Base-by-base conservation (phyloP, 1,139 yeast species). In the Debaryomyces singareniensis region DNA sequence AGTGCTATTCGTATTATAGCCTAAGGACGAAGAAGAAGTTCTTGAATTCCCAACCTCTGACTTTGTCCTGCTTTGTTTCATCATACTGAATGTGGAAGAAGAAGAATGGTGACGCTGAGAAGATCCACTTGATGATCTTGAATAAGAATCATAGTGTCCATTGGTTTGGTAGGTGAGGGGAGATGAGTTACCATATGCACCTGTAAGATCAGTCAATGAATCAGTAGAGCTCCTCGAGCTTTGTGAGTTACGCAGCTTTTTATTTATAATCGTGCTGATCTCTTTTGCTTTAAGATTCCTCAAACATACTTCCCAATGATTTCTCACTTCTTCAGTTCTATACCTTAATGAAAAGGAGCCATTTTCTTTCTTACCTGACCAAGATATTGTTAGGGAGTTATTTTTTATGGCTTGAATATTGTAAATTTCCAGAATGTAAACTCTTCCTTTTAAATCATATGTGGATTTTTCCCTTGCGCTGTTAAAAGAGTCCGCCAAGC, bases 341-440 rank as follows among this genome's bases (percentile, higher is more conserved):
- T 79, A 82, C 36, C 78, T 68, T 45, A 82, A 65, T 15, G 81
- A 68, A 43, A 82, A 82, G 14, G 83, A 76, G 2, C 91, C 91
- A 30, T 79, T 75, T 42, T 82, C 93, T 47, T 77, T 79, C 36
- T 76, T 68, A 2, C 91, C 87, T 16, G 78, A 75, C 91, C 91
- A 82, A n/a, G 84, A 71, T 7, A 82, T 71, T 27, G 79, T 72
- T 43, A 81, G 58, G 5, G 75, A 71, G 46, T 78, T 75, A 2
- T 77, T 78, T 35, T 56, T 56, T 4, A 64, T 55, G 5, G 65
- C 48, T 2, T 62, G 61, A 24, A 78, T 71, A 50, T 71, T 75
- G 47, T 75, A 74, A 34, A 78, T 71, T 43, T 78, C 81, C 44
- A 73, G 73, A 32, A 78, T 76, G 55, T 78, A 77, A n/a, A 78